These are phyloP conservation scores for Boletus speciosus DNA, from an alignment of 768 basidiomycete species.

Conservation along the genomic window DNA sequence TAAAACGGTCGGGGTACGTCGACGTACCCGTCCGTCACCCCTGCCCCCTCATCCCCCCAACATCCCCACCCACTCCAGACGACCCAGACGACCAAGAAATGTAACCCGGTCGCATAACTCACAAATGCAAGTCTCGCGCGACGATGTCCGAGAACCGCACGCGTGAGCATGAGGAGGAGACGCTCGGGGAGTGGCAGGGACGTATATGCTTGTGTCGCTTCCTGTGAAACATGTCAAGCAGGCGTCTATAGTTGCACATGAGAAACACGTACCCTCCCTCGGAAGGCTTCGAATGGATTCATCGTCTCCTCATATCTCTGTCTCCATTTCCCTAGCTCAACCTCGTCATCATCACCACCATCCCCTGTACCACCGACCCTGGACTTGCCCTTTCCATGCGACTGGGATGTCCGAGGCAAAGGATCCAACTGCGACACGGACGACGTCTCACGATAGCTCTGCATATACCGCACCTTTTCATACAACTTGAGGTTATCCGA, in stretches of 20 bases:
- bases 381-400: constrained; percentile 2
- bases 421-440: constrained; percentile 66
- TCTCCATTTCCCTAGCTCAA: constrained; percentile 85
- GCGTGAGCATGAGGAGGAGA: constrained; percentile 79
- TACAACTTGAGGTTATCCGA: constrained; percentile 96
- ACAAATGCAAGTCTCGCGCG: constrained; percentile 88
- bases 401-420: constrained; percentile 41
- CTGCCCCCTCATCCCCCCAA: constrained; percentile 43
- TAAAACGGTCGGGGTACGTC: constrained; percentile 18
- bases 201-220: constrained; percentile 90
- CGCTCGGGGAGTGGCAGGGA: constrained; percentile 90
- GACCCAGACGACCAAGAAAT: constrained; percentile 78
- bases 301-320: constrained; percentile 93
- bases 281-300: constrained; percentile 98
- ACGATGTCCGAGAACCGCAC: constrained; percentile 83
- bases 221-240: constrained; percentile 45
- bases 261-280: constrained; percentile 71
- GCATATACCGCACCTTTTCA: constrained; percentile 99
- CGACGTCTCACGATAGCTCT: constrained; percentile 84
- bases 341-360: constrained; percentile 37
- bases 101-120: constrained; percentile 76
- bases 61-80: constrained; percentile 59
- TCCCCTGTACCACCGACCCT: constrained; percentile 11
- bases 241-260: not conserved
- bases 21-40: not conserved